These are phyloP conservation scores for Stipa capillata DNA, from an alignment of 176 grass and related monocot genomes.

Conservation along the genomic window DNA sequence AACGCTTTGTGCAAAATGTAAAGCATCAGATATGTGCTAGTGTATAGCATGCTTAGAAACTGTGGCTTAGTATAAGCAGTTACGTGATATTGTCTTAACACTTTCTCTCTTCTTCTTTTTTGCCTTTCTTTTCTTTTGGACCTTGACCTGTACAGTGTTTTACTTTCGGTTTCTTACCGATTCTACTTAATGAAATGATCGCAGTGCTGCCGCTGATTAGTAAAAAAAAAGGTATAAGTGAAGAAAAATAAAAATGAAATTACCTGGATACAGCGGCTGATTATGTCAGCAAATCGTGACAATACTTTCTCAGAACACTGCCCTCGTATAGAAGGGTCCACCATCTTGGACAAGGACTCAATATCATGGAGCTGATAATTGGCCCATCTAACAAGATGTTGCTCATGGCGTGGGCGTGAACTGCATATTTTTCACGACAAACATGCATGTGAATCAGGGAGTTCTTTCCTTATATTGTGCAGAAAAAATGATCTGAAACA, in stretches of 20 bases:
- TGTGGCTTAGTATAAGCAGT: neutral
- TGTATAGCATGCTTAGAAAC: neutral
- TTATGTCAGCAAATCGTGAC: conserved; percentile 93
- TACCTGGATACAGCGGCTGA: conserved; percentile 94
- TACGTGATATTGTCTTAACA: too few relatives aligned
- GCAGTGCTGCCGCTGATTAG: too few relatives aligned
- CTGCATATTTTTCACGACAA: conserved; percentile 38
- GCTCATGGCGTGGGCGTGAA: conserved; percentile 67
- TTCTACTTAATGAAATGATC: too few relatives aligned
- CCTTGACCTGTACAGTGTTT: too few relatives aligned
- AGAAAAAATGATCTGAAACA: neutral
- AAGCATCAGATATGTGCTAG: neutral
- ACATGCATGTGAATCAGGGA: neutral
- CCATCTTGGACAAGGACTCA: conserved; percentile 71
- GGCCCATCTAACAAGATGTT: conserved; percentile 96
- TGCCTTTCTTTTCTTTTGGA: too few relatives aligned
- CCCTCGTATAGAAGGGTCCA: conserved; percentile 63
- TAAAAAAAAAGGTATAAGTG: too few relatives aligned
- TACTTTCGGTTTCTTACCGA: too few relatives aligned
- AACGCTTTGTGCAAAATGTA: neutral
- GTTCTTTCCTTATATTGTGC: neutral
- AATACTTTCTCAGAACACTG: conserved; percentile 81
- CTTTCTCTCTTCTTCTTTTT: too few relatives aligned
- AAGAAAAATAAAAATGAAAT: neutral
- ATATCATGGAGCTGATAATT: conserved; percentile 88